These are phyloP conservation scores for Collybiopsis confluens DNA, from an alignment of 768 basidiomycete species.

Conservation along the genomic window DNA sequence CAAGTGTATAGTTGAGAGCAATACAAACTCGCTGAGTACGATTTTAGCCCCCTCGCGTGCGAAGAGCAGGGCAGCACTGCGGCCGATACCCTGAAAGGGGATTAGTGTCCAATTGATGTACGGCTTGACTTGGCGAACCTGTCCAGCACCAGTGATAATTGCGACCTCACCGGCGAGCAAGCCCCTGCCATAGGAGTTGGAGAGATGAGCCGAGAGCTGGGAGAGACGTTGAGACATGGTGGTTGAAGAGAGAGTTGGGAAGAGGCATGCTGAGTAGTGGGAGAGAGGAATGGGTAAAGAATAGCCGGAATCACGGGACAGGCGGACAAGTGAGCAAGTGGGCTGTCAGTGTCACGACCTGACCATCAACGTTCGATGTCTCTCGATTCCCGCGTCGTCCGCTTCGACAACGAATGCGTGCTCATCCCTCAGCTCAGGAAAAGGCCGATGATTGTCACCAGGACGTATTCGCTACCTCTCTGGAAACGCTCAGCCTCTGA, in stretches of 20 bases:
- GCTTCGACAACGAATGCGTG: conserved; percentile 71
- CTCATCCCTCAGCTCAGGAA: conserved; percentile 58
- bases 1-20: no score
- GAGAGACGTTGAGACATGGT: conserved; percentile 55
- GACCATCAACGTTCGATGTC: no score
- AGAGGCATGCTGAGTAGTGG: no score
- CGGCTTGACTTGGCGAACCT: conserved; percentile 36
- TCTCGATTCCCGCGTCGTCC: conserved; percentile 31
- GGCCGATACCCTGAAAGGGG: conserved; percentile 65
- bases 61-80: conserved; percentile 69
- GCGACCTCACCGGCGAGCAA: conserved; percentile 75
- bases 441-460: conserved; percentile 52
- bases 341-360: no score
- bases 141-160: conserved; percentile 83
- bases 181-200: conserved; percentile 49
- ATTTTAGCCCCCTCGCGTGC: conserved; percentile 85
- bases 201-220: conserved; percentile 69
- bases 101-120: conserved; percentile 7
- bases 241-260: not conserved
- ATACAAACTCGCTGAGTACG: conserved; percentile 72
- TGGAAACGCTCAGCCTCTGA: conserved; percentile 33
- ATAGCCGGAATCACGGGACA: no score
- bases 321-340: no score
- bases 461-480: conserved; percentile 64
- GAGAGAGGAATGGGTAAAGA: no score